A percentile compares a stretch with the other conserved stretches of the same genome.
These are phyloP conservation scores for Mycena metata DNA, from an alignment of 768 basidiomycete genomes.

Conservation along the genomic window DNA sequence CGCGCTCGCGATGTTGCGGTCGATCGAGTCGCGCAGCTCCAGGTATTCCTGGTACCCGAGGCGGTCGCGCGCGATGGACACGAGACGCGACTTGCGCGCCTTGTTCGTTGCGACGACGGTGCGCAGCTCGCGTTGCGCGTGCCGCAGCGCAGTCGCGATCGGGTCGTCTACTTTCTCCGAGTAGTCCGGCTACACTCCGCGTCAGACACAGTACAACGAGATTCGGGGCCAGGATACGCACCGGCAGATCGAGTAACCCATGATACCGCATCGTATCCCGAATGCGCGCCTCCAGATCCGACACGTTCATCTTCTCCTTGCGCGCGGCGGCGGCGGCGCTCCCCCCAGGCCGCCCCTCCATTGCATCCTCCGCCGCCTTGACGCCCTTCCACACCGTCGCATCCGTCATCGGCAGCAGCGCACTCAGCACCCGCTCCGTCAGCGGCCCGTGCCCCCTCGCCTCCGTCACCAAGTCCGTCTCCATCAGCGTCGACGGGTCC, in stretches of 20 bases:
- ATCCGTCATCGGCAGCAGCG: constrained; percentile 79
- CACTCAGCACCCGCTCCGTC: constrained; percentile 87
- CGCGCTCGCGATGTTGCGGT: constrained; percentile 82
- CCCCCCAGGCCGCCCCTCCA: constrained; percentile 86
- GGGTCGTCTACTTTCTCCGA: constrained; percentile 91
- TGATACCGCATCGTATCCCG: constrained; percentile 84
- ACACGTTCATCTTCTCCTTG: constrained; percentile 81
- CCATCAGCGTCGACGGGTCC: constrained; percentile 86
- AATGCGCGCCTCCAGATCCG: constrained; percentile 82
- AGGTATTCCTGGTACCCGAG: constrained; percentile 94
- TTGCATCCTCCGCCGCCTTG: constrained; percentile 86
- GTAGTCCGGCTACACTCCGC: constrained; percentile 72
- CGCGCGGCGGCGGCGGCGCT: constrained; percentile 83
- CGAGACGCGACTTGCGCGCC: constrained; percentile 80
- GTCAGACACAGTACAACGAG: constrained; percentile 6
- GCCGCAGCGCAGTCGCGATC: constrained; percentile 89
- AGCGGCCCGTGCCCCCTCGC: constrained; percentile 88
- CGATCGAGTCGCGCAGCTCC: constrained; percentile 85
- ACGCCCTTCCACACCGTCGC: constrained; percentile 78
- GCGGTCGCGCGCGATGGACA: constrained; percentile 83
- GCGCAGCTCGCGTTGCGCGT: constrained; percentile 87
- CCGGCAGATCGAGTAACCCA: constrained; percentile 76
- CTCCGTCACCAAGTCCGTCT: constrained; percentile 77
- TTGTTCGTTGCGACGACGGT: constrained; percentile 87
- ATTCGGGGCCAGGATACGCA: constrained; percentile 55